Base-by-base conservation (phyloP, 257 asterid species). In the Scutellaria minor region DNA sequence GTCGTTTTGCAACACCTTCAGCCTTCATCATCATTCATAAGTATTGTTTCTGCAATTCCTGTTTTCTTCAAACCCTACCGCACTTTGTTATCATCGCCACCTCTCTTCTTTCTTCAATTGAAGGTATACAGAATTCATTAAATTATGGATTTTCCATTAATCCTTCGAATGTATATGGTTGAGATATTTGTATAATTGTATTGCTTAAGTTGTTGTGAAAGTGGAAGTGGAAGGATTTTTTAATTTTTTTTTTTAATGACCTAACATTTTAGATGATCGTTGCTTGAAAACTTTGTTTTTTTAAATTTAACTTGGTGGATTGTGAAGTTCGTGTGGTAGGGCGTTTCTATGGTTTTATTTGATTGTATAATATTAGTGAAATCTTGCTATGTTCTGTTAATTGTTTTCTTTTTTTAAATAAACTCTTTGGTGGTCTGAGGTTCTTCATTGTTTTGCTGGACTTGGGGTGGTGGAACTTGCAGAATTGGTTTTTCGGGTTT, bases 31-130 rank as follows among this genome's bases (percentile, higher is more conserved):
- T 64, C 60, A n/a, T n/a, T n/a, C 71, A 6, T 60, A 15, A 31
- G 6, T 42, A 31, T 15, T 51, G 41, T 7, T 70, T 37, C 40
- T 70, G 37, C 50, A 22, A n/a, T 18, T 45, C 54, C 3, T 53
- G 6, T 70, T 37, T 65, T 54, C 37, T 11, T 57, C 75, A 41
- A 77, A 77, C 81, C 78, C 78, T 77, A 72, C 37, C 48, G 13
- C 52, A 5, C 54, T 5, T 58, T 56, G 40, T 46, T 44, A 35
- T 15, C 63, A 70, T 70, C 50, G 66, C 50, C 22, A 15, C 68
- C 76, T 64, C 13, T 22, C 5, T 12, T 57, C 15, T 22, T 50
- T 46, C 44, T 63, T 61, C 63, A 48, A 14, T 42, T 48, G 11
- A 57, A 68, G 71, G 83, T 74, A 39, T 31, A 35, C 55, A 41